Conservation (phyloP, 345 rosid species). For the Brassica incana region DNA sequence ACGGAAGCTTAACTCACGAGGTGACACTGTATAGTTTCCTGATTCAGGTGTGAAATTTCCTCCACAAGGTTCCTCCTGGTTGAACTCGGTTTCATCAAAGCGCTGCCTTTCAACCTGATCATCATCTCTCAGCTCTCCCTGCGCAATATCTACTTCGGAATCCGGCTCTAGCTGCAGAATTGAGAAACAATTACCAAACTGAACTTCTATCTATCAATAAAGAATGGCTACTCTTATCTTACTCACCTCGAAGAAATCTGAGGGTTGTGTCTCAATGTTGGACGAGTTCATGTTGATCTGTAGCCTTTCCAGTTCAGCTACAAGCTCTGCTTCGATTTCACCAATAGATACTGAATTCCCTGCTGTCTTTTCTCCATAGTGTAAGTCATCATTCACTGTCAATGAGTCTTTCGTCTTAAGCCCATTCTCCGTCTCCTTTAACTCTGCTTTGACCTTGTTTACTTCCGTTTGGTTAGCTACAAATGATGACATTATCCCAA, state of each 20-base stretch:
- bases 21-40: slow-evolving; percentile 70
- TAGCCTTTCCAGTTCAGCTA: slow-evolving; percentile 90
- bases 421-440: slow-evolving; percentile 68
- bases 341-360: slow-evolving; percentile 54
- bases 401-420: slow-evolving; percentile 66
- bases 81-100: slow-evolving; percentile 38
- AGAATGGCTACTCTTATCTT: not conserved
- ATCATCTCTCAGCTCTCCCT: slow-evolving; percentile 57
- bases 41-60: slow-evolving; percentile 42
- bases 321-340: slow-evolving; percentile 91
- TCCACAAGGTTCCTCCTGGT: slow-evolving; percentile 52
- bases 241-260: slow-evolving; percentile 61
- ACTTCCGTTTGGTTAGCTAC: slow-evolving; percentile 49
- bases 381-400: slow-evolving; percentile 43
- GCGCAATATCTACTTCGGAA: slow-evolving; percentile 55
- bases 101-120: slow-evolving; percentile 7
- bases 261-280: slow-evolving; percentile 45
- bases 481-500: slow-evolving; percentile 63
- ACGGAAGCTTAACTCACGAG: slow-evolving; percentile 72
- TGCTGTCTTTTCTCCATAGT: slow-evolving; percentile 43
- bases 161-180: slow-evolving; percentile 61
- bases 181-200: not conserved
- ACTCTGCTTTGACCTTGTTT: slow-evolving; percentile 49
- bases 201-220: not conserved
- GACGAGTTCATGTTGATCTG: slow-evolving; percentile 60